These are phyloP conservation scores for Penicillium daleae DNA, from an alignment of 495 filamentous ascomycete species.

Conservation along the genomic window DNA sequence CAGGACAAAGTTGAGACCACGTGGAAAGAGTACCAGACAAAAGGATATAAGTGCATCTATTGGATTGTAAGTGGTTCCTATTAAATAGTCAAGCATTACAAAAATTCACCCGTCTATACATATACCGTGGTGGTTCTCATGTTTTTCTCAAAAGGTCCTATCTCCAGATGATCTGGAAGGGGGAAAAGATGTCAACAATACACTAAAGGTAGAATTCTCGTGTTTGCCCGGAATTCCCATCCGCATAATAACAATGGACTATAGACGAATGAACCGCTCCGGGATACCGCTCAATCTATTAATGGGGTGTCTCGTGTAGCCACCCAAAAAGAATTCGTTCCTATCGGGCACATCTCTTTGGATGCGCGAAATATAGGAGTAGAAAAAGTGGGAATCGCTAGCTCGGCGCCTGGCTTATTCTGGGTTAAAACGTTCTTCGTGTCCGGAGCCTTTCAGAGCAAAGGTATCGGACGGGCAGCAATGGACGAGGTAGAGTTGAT, in stretches of 20 bases:
- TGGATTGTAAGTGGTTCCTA: constrained; percentile 32
- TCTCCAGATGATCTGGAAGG: constrained; percentile 16
- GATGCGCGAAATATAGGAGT: constrained; percentile 26
- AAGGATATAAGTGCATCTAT: constrained; percentile 32
- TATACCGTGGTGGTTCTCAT: not conserved
- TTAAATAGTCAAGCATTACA: too few relatives aligned
- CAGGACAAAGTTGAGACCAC: constrained; percentile 24
- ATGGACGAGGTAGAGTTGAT: constrained; percentile 36
- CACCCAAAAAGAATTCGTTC: constrained; percentile 22
- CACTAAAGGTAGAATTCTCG: not conserved
- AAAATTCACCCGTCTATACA: too few relatives aligned
- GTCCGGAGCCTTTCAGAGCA: constrained; percentile 19
- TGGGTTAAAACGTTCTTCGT: constrained; percentile 39
- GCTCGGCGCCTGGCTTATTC: constrained; percentile 24
- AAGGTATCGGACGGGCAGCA: constrained; percentile 34
- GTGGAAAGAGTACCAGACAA: constrained; percentile 25
- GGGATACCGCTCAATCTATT: constrained; percentile 29
- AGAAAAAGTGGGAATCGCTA: constrained; percentile 20
- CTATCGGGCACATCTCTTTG: constrained; percentile 38
- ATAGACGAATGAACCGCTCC: constrained; percentile 15
- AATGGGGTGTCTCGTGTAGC: constrained; percentile 23
- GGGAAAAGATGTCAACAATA: not conserved
- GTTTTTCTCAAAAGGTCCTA: constrained; percentile 9
- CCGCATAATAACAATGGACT: not conserved
- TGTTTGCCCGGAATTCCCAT: too few relatives aligned